A percentile compares a stretch with the other conserved stretches of the same genome.
phyloP scores from a whole-genome alignment of 192 early-diverging fungal genomes.

The Rhizoclosmatium sp. region DNA sequence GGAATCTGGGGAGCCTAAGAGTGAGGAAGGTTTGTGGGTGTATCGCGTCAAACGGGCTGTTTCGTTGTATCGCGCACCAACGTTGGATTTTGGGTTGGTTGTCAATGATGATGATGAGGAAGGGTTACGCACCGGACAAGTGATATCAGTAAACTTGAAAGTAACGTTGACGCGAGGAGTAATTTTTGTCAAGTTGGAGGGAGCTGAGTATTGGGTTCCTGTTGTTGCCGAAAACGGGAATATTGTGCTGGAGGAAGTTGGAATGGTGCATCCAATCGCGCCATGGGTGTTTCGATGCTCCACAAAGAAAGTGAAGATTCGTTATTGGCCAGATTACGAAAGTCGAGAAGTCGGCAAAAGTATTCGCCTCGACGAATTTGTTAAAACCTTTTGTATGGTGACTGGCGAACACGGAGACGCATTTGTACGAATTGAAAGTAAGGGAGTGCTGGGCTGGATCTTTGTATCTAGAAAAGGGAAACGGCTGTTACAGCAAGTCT shows the following conservation, averaged over 20 bases:
- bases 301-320: neutral
- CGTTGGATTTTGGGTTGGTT: constrained; percentile 9
- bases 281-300: neutral
- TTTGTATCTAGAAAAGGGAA: neutral
- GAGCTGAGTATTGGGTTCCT: neutral
- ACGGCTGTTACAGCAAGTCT: neutral
- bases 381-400: neutral
- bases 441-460: neutral
- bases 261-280: neutral
- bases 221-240: neutral
- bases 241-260: neutral
- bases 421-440: neutral
- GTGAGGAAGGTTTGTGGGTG: neutral
- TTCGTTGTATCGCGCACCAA: neutral
- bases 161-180: neutral
- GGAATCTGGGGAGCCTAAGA: neutral
- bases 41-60: neutral
- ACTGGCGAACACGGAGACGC: neutral
- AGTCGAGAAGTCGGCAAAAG: neutral
- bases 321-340: neutral
- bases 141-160: neutral
- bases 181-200: neutral
- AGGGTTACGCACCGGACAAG: neutral
- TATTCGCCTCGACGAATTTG: neutral
- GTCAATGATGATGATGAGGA: neutral